Evolutionary conservation across 805 yeast species (phyloP).

Genomic region (Vanderwaltozyma tropicalis): DNA sequence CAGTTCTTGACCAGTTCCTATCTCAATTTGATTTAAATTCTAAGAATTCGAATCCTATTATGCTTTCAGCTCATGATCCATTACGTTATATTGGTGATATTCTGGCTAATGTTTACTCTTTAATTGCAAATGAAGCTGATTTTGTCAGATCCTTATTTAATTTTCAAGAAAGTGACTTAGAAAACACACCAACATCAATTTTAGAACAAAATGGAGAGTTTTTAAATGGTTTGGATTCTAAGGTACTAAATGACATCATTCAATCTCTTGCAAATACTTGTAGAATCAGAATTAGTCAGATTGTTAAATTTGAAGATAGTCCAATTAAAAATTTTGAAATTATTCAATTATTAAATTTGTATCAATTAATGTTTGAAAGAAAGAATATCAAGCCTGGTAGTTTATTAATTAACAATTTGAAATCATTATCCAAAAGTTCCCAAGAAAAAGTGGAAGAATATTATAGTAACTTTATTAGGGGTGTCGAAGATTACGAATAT

Average conservation of each 20-base stretch:
- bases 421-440: conserved; percentile 11
- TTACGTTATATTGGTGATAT: conserved; percentile 76
- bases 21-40: conserved; percentile 36
- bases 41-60: conserved; percentile 37
- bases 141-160: conserved; percentile 54
- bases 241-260: conserved; percentile 24
- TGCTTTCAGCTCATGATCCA: conserved; percentile 68
- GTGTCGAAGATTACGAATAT: conserved; percentile 14
- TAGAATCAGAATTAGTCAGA: conserved; percentile 58
- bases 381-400: conserved; percentile 29
- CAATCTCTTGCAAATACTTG: conserved; percentile 35
- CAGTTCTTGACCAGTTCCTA: conserved; percentile 56
- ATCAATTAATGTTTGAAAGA: conserved; percentile 50
- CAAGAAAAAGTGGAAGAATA: conserved; percentile 14
- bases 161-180: conserved; percentile 19
- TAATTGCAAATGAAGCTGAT: conserved; percentile 82
- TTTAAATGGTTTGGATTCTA: conserved; percentile 19
- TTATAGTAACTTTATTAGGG: conserved; percentile 15
- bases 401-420: conserved; percentile 14
- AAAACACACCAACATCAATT: conserved; percentile 10
- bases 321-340: conserved; percentile 47
- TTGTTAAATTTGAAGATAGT: conserved; percentile 54
- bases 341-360: conserved; percentile 54
- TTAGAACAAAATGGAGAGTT: conserved; percentile 18
- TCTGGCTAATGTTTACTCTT: conserved; percentile 76